A percentile compares a stretch with the other conserved stretches of the same genome.
These are phyloP conservation scores for Teunomyces barrocoloradensis DNA, from an alignment of 805 yeast genomes.

Conservation along the genomic window DNA sequence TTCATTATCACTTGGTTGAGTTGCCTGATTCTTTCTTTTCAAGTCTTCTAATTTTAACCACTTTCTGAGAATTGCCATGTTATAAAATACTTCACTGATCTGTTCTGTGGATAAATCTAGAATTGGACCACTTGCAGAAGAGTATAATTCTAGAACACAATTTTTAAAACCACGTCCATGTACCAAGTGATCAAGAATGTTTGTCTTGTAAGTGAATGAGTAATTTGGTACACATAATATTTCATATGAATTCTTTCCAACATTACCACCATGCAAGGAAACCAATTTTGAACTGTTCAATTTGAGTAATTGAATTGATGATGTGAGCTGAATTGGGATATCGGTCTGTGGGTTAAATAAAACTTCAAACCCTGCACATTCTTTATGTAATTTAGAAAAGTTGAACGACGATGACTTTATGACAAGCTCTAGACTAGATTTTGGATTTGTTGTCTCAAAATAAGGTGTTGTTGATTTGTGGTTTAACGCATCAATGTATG, in stretches of 20 bases:
- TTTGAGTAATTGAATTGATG: conserved; percentile 31
- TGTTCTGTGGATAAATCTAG: conserved; percentile 35
- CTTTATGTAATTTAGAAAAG: conserved; percentile 16
- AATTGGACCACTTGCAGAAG: conserved; percentile 38
- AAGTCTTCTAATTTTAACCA: conserved; percentile 20
- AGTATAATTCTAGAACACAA: conserved; percentile 35
- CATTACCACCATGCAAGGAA: conserved; percentile 3
- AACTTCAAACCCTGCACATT: conserved; percentile 40
- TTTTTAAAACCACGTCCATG: conserved; percentile 36
- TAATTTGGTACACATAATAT: conserved; percentile 34
- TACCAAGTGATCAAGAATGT: conserved; percentile 30
- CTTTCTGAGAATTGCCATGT: conserved; percentile 29
- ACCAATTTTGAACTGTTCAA: conserved; percentile 18
- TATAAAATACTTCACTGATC: conserved; percentile 31
- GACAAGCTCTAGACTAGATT: conserved; percentile 21
- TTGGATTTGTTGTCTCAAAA: conserved; percentile 18
- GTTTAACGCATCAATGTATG: conserved; percentile 25
- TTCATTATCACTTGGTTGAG: not conserved
- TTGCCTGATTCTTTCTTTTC: conserved; percentile 2
- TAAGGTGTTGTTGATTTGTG: conserved; percentile 19
- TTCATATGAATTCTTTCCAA: conserved; percentile 20
- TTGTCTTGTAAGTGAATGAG: conserved; percentile 34
- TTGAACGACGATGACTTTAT: conserved; percentile 27
- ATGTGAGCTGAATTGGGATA: conserved; percentile 32
- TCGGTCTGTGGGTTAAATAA: conserved; percentile 31